phyloP scores from a whole-genome alignment of 2,329 filamentous ascomycete genomes.

The Neofusicoccum umdonicola region DNA sequence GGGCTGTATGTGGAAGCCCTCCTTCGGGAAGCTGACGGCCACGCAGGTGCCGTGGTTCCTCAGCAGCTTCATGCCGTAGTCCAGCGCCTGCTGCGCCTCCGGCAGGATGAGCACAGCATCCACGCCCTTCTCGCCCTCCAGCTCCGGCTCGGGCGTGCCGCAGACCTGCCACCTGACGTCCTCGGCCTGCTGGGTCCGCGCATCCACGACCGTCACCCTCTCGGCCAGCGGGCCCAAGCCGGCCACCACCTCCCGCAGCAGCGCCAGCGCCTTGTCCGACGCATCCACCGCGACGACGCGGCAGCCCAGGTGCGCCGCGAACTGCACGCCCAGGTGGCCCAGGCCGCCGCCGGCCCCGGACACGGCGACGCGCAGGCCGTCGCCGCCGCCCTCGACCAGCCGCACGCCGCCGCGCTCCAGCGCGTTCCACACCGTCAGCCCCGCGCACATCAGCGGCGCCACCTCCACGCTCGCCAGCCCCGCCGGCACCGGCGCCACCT shows the following conservation, averaged over 20 bases:
- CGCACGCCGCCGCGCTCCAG: slow-evolving; percentile 36
- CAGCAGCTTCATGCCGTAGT: background rate
- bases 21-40: background rate
- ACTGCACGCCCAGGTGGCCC: background rate
- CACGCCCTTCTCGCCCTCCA: background rate
- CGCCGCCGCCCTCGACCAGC: slow-evolving; percentile 53
- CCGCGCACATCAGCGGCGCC: slow-evolving; percentile 41
- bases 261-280: background rate
- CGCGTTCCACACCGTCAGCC: slow-evolving; percentile 43
- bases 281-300: background rate
- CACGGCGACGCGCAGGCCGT: background rate
- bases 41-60: background rate
- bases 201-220: background rate
- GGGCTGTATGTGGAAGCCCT: background rate
- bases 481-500: background rate
- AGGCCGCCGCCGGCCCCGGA: background rate
- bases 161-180: background rate
- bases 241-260: background rate
- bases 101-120: background rate
- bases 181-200: background rate
- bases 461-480: slow-evolving; percentile 31
- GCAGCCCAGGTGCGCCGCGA: background rate
- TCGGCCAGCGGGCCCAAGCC: background rate
- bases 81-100: background rate
- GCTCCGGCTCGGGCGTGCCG: background rate